phyloP scores from a whole-genome alignment of 176 grass and related monocot genomes.

The Canna indica region DNA sequence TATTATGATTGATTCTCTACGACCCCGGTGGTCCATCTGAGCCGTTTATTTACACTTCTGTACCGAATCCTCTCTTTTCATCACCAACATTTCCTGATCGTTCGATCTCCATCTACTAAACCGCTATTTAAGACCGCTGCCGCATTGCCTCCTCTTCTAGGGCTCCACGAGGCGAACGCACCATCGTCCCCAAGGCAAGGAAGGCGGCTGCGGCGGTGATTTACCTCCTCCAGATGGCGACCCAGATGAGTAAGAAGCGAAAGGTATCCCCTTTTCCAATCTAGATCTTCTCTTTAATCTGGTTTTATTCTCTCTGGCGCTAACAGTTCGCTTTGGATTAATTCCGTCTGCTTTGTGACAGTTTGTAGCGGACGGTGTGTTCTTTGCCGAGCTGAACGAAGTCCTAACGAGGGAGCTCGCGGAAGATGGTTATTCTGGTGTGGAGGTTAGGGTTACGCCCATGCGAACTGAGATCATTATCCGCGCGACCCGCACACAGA shows the following conservation, averaged over 20 bases:
- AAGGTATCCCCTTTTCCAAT: conserved; percentile 26
- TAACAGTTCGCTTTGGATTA: neutral
- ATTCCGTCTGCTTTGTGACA: neutral
- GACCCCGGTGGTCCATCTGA: neutral
- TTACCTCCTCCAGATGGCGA: neutral
- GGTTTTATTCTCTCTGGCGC: neutral
- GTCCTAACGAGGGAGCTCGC: conserved; percentile 20
- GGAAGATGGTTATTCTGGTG: conserved; percentile 22
- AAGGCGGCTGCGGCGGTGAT: too few species aligned
- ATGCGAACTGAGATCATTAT: conserved; percentile 24
- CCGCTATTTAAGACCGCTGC: neutral
- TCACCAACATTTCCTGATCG: neutral
- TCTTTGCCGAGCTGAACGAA: conserved; percentile 20
- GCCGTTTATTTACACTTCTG: too few species aligned
- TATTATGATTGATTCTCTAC: neutral
- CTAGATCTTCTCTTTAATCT: neutral
- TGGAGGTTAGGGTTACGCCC: conserved; percentile 15
- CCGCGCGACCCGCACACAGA: conserved; percentile 18
- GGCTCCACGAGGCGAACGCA: conserved; percentile 12
- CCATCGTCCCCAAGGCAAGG: neutral
- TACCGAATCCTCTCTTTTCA: too few species aligned
- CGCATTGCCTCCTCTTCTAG: conserved; percentile 7
- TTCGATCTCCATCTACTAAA: neutral
- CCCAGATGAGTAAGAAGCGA: conserved; percentile 39
- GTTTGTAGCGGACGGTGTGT: conserved; percentile 16